Conservation (phyloP, 2,329 filamentous ascomycete species). For the Hypoxylon sp. region DNA sequence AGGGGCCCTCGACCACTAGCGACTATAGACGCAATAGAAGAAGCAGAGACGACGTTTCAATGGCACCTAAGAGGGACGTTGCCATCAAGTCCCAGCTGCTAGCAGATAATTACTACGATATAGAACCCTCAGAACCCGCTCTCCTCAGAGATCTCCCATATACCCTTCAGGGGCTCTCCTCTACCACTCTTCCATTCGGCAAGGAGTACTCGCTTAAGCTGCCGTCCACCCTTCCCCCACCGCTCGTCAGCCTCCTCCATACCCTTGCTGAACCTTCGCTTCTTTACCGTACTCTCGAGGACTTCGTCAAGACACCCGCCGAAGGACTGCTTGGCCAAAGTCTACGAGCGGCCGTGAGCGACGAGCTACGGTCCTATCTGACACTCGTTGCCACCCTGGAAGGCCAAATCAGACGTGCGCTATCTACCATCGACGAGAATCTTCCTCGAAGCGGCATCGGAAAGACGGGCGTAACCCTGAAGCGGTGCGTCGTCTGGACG, state of each 20-base stretch:
- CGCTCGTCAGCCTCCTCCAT: slow-evolving; percentile 86
- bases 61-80: slow-evolving; percentile 55
- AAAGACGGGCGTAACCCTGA: slow-evolving; percentile 90
- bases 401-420: slow-evolving; percentile 84
- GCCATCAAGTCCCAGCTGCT: slow-evolving; percentile 65
- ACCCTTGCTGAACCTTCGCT: slow-evolving; percentile 91
- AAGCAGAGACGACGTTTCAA: slow-evolving; percentile 29
- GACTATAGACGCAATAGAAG: slow-evolving; percentile 44
- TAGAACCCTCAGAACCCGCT: slow-evolving; percentile 69
- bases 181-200: slow-evolving; percentile 80
- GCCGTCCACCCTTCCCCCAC: slow-evolving; percentile 80
- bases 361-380: slow-evolving; percentile 88
- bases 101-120: slow-evolving; percentile 63
- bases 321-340: slow-evolving; percentile 92
- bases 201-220: slow-evolving; percentile 75
- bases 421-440: slow-evolving; percentile 75
- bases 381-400: slow-evolving; percentile 91
- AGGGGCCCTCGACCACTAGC: slow-evolving; percentile 29
- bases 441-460: slow-evolving; percentile 75
- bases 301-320: slow-evolving; percentile 82
- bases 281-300: slow-evolving; percentile 82
- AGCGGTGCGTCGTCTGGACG: slow-evolving; percentile 96
- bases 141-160: slow-evolving; percentile 86
- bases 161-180: slow-evolving; percentile 90
- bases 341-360: slow-evolving; percentile 82